These are phyloP conservation scores for Xerocomellus dryophilus DNA, from an alignment of 768 basidiomycete species.

Conservation along the genomic window DNA sequence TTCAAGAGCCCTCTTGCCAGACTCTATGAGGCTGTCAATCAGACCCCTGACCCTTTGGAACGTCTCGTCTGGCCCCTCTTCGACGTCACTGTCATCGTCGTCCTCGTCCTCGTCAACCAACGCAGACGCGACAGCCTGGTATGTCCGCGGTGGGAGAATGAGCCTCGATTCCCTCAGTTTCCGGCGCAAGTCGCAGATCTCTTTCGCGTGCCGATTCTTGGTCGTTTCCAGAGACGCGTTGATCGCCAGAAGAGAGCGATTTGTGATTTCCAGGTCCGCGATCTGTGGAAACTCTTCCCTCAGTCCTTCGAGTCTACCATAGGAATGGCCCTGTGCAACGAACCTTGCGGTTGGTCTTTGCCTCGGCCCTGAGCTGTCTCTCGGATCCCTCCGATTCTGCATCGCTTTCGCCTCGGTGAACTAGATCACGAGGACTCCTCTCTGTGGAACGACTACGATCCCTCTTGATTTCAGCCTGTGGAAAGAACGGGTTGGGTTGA, in stretches of 20 bases:
- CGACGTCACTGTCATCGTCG: constrained; percentile 39
- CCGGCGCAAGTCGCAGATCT: constrained; percentile 81
- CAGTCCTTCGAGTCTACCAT: background rate
- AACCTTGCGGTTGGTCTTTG: constrained; percentile 88
- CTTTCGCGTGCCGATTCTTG: constrained; percentile 76
- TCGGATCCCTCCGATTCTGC: constrained; percentile 37
- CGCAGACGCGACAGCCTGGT: constrained; percentile 51
- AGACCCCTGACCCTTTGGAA: constrained; percentile 65
- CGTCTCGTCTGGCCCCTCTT: constrained; percentile 46
- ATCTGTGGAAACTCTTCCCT: constrained; percentile 51
- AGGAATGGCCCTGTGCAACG: constrained; percentile 6
- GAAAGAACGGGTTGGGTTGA: constrained; percentile 5
- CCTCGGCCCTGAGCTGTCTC: constrained; percentile 61
- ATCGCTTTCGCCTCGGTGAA: constrained; percentile 32
- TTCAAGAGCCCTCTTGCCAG: constrained; percentile 62
- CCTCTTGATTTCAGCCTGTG: constrained; percentile 15
- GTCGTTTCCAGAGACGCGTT: constrained; percentile 78
- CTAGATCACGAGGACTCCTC: constrained; percentile 5
- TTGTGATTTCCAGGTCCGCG: constrained; percentile 88
- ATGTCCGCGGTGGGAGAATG: constrained; percentile 67
- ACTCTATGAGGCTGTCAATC: constrained; percentile 58
- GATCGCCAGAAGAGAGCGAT: constrained; percentile 79
- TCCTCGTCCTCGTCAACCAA: constrained; percentile 38
- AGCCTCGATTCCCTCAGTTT: constrained; percentile 81
- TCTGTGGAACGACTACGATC: constrained; percentile 25